A percentile compares a stretch with the other conserved stretches of the same genome.
phyloP scores from a whole-genome alignment of 768 basidiomycete species.

The Pisolithus albus region DNA sequence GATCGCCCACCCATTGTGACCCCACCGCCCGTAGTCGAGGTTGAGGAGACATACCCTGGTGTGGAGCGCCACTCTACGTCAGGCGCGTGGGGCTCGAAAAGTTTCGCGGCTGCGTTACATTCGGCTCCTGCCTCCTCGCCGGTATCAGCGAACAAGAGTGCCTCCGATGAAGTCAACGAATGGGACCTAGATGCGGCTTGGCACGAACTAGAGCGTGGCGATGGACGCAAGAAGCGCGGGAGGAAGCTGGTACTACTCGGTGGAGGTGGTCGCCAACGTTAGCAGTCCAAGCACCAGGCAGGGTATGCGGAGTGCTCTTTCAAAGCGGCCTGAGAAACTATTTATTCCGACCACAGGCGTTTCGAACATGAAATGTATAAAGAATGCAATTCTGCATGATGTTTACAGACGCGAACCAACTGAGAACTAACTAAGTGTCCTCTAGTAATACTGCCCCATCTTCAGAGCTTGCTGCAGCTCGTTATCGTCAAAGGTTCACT shows the following conservation, averaged over 20 bases:
- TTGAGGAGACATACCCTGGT: constrained; percentile 10
- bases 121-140: constrained; percentile 43
- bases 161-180: constrained; percentile 39
- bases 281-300: constrained; percentile 6
- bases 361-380: too few relatives aligned
- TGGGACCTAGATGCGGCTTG: constrained; percentile 77
- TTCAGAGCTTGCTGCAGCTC: too few relatives aligned
- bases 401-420: too few relatives aligned
- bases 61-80: constrained; percentile 15
- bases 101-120: constrained; percentile 76
- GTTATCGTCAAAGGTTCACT: constrained; percentile 18
- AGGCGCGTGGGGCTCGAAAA: constrained; percentile 74
- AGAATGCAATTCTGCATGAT: too few relatives aligned
- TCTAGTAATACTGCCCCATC: too few relatives aligned
- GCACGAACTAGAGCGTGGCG: constrained; percentile 64
- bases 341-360: not conserved
- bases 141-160: constrained; percentile 20
- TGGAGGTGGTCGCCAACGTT: constrained; percentile 46
- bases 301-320: not conserved
- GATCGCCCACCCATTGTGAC: not conserved
- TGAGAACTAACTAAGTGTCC: too few relatives aligned
- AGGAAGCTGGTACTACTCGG: constrained; percentile 69
- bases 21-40: constrained; percentile 5
- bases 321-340: constrained; percentile 10
- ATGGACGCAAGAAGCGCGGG: constrained; percentile 49